Evolutionary conservation across 768 basidiomycete genomes (phyloP), one percentile per base, ranked within the genome.

Genomic region (Lactarius trivialis): DNA sequence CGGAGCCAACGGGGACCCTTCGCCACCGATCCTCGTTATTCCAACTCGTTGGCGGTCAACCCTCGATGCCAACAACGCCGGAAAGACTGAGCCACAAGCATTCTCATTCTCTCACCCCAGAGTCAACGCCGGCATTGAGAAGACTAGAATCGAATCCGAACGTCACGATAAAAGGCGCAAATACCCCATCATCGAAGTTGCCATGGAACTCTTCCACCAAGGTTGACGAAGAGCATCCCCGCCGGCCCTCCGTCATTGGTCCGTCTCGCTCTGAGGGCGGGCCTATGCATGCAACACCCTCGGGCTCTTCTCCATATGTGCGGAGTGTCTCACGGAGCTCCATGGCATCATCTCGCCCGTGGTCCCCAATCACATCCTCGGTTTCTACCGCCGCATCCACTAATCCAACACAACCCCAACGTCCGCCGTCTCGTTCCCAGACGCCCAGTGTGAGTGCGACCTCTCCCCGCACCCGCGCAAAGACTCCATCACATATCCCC

Each of bases 141-240:
- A 79, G 73, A 63, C 61, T 74, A 33, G 77, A 61, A 37, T 65
- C 69, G 24, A 51, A 80, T 63, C 66, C 72, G n/a, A 73, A 71
- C 60, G 63, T 75, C 14, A 80, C 79, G 39, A 65, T 78, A 54
- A 83, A 81, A 68, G 69, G 66, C 28, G 73, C 60, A 53, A 58
- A 45, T 14, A 56, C 64, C 2, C 34, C 60, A 32, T 7, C 60
- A 32, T 7, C 58, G 28, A 62, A 57, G 58, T 61, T 60, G 81
- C 82, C 73, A 36, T 93, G 91, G 91, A 93, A 93, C 69, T 80
- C 85, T 65, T 93, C 90, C 5, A 92, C 90, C 1, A 89, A 78
- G 68, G 79, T 93, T n/a, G 77, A 84, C 81, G 79, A 32, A 70
- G 81, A 66, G 85, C 81, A 70, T 76, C 75, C 33, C 73, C 78